Evolutionary conservation across 2,329 filamentous ascomycete species (phyloP).

Genomic region (Hyphodiscus sp.): DNA sequence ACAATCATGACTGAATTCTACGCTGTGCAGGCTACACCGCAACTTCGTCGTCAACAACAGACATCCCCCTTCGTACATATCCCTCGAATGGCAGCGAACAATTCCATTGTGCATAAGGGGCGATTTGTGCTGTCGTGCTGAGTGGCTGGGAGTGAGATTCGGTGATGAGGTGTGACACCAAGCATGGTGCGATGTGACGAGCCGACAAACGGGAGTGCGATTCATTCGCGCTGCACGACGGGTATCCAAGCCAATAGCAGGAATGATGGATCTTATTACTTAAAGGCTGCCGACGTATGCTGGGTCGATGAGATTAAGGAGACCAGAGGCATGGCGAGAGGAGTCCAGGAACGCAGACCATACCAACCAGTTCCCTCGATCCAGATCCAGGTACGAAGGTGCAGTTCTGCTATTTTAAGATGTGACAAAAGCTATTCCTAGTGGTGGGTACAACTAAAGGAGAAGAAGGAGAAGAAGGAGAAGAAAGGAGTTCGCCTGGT

Average conservation of each 20-base stretch:
- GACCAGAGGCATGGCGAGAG: no score
- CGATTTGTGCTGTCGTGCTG: constrained; percentile 1
- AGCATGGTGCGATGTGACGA: background rate
- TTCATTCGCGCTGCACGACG: constrained; percentile 4
- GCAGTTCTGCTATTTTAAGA: no score
- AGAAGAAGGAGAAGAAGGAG: no score
- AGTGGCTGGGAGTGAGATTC: constrained; percentile 3
- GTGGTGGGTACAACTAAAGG: no score
- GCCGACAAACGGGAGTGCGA: background rate
- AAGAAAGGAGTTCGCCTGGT: no score
- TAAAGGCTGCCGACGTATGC: background rate
- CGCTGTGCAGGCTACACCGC: constrained; percentile 17
- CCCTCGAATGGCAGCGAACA: constrained; percentile 15
- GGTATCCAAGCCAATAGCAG: background rate
- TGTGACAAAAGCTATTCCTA: no score
- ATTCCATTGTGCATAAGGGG: constrained; percentile 19
- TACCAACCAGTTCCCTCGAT: no score
- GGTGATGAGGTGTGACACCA: constrained; percentile 1
- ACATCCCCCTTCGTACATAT: constrained; percentile 5
- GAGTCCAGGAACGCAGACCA: no score
- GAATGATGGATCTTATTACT: background rate
- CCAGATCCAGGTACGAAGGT: no score
- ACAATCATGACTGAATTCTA: background rate
- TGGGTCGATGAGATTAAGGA: no score
- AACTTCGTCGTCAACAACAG: constrained; percentile 14